A percentile compares a stretch with the other conserved stretches of the same genome.
These are phyloP conservation scores for Neurospora sublineolata DNA, from an alignment of 495 filamentous ascomycete genomes.

Conservation along the genomic window DNA sequence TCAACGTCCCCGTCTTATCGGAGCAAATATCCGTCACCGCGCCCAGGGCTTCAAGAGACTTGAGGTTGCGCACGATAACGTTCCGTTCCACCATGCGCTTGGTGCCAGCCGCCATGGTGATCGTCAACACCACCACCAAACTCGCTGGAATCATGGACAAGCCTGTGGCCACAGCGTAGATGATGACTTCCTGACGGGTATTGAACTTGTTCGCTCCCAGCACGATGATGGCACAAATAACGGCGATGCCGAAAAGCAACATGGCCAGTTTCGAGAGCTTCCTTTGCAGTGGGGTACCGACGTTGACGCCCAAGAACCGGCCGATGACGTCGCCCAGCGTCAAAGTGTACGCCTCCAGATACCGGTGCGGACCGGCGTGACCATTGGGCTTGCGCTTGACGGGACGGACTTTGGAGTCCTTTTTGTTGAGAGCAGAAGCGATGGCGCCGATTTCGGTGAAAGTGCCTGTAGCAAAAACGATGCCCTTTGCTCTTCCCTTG, in stretches of 20 bases:
- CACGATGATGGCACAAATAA: slow-evolving; percentile 67
- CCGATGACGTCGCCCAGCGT: slow-evolving; percentile 56
- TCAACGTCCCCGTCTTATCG: slow-evolving; percentile 78
- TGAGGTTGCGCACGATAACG: slow-evolving; percentile 64
- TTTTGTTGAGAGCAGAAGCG: slow-evolving; percentile 50
- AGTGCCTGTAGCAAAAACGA: slow-evolving; percentile 62
- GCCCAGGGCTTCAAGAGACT: slow-evolving; percentile 68
- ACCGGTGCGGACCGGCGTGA: slow-evolving; percentile 52
- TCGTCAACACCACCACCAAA: slow-evolving; percentile 57
- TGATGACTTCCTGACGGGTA: slow-evolving; percentile 62
- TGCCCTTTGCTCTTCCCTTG: slow-evolving; percentile 55
- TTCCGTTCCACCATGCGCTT: slow-evolving; percentile 65
- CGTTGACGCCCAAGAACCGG: slow-evolving; percentile 58
- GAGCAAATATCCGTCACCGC: slow-evolving; percentile 81
- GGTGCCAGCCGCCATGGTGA: slow-evolving; percentile 69
- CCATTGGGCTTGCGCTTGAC: slow-evolving; percentile 45
- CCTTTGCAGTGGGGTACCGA: slow-evolving; percentile 66
- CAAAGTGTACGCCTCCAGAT: slow-evolving; percentile 56
- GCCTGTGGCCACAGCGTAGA: slow-evolving; percentile 66
- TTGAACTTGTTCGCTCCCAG: slow-evolving; percentile 65
- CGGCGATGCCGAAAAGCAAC: slow-evolving; percentile 59
- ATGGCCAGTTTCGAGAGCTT: slow-evolving; percentile 71
- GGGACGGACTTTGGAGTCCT: slow-evolving; percentile 45
- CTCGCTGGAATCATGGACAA: slow-evolving; percentile 63
- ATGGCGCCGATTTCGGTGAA: slow-evolving; percentile 74